Evolutionary conservation across 805 yeast genomes (phyloP).

Genomic region (Tetrapisispora namnaoensis): DNA sequence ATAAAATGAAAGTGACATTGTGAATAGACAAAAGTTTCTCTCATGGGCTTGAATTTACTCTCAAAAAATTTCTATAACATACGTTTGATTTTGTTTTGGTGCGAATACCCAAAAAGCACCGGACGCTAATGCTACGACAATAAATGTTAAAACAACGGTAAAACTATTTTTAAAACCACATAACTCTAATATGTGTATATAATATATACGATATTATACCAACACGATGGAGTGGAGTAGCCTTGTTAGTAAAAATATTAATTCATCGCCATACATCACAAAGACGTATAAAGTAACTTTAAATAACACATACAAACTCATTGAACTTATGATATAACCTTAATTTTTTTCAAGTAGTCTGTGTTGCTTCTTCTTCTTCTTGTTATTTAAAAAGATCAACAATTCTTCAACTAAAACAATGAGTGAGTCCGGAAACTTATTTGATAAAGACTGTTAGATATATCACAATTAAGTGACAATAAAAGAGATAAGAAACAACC

Average conservation of each 20-base stretch:
- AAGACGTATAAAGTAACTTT: neutral
- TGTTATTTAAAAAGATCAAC: no score
- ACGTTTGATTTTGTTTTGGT: constrained; percentile 71
- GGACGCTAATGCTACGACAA: constrained; percentile 48
- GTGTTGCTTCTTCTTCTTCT: neutral
- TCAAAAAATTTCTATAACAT: constrained; percentile 21
- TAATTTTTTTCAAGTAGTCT: neutral
- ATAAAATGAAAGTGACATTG: no score
- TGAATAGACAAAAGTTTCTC: no score
- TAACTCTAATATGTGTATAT: neutral
- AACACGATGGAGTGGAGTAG: no score
- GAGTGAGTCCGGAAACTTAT: no score
- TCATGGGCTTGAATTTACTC: no score
- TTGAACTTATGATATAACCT: neutral
- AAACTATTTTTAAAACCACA: constrained; percentile 34
- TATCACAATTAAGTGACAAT: neutral
- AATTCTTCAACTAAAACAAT: no score
- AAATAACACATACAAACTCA: neutral
- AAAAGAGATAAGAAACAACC: no score
- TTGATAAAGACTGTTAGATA: neutral
- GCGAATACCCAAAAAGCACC: constrained; percentile 76
- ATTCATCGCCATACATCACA: neutral
- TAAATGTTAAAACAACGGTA: constrained; percentile 57
- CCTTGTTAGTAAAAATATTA: constrained; percentile 2
- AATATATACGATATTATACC: neutral